Base-by-base conservation (phyloP, 768 basidiomycete genomes). In the Leccinum broughii region DNA sequence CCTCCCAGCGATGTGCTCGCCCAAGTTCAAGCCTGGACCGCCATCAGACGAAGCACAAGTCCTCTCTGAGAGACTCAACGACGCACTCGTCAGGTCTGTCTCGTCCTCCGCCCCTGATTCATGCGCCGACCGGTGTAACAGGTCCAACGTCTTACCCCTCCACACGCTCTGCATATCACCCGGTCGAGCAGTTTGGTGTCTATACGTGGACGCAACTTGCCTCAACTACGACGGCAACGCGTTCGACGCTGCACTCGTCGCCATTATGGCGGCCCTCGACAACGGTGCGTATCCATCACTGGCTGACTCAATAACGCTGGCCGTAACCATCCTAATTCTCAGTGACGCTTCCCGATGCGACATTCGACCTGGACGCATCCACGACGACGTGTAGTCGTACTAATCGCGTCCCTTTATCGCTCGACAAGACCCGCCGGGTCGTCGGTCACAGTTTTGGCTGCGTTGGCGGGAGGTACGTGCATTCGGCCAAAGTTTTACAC, bases 221-320 rank as follows among this genome's bases (percentile, higher is more conserved):
- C 92, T 99, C 64, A 98, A 97, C 76, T 97, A 96, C 70, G 95
- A 98, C 71, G 97, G 97, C 6, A 98, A 98, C 69, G 90, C 83
- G 1, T 93, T 95, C 60, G 97, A 99, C 64, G 93, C 97, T 1
- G 83, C 92, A 0, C 79, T 98, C 10, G 71, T 98, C 22, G 93
- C 93, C 0, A 90, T 95, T 80, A 84, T 94, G 53, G 86, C 90
- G 9, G 95, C 96, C 6, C 77, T 98, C 49, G 83, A 80, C 71
- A 93, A 94, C 62, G 90, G 95, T 96, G 66, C 53, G 90, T 77
- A 37, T 35, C 7, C 34, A 56, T 26, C 54, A n/a, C 15, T 41
- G 14, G 1, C 7, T 50, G 26, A 50, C 1, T 14, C 26, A 9
- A 10, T 20, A 4, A 51, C 8, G n/a, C 41, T 37, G 22, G 24